Evolutionary conservation across 2,329 filamentous ascomycete genomes (phyloP), one percentile per base, ranked within the genome.

Genomic region (Periconia sp.): DNA sequence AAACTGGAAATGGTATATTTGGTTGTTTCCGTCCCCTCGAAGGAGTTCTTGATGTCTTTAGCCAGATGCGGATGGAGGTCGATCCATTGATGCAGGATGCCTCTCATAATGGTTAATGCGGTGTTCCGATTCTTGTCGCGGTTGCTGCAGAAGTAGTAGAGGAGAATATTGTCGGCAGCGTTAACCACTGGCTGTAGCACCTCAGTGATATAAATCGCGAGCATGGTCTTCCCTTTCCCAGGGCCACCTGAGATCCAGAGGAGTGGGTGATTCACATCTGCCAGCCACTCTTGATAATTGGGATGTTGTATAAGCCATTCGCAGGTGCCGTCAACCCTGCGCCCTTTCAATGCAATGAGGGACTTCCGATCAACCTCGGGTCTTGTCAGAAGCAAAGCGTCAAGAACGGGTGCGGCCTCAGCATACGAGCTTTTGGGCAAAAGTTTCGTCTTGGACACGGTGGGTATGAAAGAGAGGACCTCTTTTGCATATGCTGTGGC

Each of bases 211-310:
- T 48, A 66, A 18, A 61, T 52, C 3, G 62, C 57, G 18, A 68
- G 28, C 62, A 65, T 65, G 4, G 60, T 68, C 43, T 68, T 67
- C 18, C 65, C 66, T 31, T 62, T 67, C 5, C 63, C 59, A 22
- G 40, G 51, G 4, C 50, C 50, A 4, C 64, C 65, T 3, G 50
- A 57, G 8, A 69, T 54, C 54, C 48, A 62, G 12, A 63, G 52
- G 1, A 63, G 44, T n/a, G n/a, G n/a, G n/a, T 32, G 29, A 32
- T 16, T 10, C 4, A 16, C 29, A 32, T 17, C 5, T 32, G 15
- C 15, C 4, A 32, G 4, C 4, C 29, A 32, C n/a, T 4, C 29
- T 32, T 32, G 29, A 16, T 32, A 4, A 17, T n/a, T n/a, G 15
- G 29, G 29, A 17, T 32, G 29, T 15, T 32, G 29, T 32, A 32